Base-by-base conservation (phyloP, 306 rosid genomes). In the Hylodesmum podocarpum region DNA sequence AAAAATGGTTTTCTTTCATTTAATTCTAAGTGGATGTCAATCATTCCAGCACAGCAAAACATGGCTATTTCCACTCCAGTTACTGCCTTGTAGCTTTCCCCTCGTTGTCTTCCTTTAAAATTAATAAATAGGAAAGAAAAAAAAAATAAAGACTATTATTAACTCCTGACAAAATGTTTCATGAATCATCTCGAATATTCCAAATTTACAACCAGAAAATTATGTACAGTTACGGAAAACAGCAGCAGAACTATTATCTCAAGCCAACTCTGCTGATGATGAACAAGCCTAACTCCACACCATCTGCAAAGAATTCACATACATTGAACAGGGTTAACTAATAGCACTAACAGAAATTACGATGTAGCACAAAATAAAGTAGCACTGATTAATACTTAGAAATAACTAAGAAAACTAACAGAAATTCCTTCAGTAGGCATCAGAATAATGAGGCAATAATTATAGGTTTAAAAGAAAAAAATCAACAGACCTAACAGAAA, bases 241-340 rank as follows among this genome's bases (percentile, higher is more conserved):
- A 19, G 86, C 78, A 58, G 75, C 70, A 36, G 64, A 78, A 70
- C 84, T 46, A 73, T 71, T 43, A 72, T 70, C 29, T 65, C 73
- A 27, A 71, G 59, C 49, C 83, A 82, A 71, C 25, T 25, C 16
- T n/a, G 59, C 73, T 62, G 71, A 73, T 37, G 78, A 82, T 21
- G 65, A 58, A 64, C 69, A 24, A 6, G 74, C 36, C 33, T 29
- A 77, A 82, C 53, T 66, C 64, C 76, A 43, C 66, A 49, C 58
- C 86, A 78, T 90, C 96, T 88, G 91, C 82, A 78, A 75, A 82
- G 44, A 67, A 66, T 58, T 59, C 77, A 79, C 70, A 77, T 78
- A 75, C 51, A 72, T 24, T 28, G 5, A 73, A 58, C 61, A 71
- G 14, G 73, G 50, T 82, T 77, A 58, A 81, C 65, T 34, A 53